Percentiles rank a stretch among this genome's conserved stretches.
Evolutionary conservation across 139 green algal species (phyloP).

Genomic region (Tetratostichococcus sp.): DNA sequence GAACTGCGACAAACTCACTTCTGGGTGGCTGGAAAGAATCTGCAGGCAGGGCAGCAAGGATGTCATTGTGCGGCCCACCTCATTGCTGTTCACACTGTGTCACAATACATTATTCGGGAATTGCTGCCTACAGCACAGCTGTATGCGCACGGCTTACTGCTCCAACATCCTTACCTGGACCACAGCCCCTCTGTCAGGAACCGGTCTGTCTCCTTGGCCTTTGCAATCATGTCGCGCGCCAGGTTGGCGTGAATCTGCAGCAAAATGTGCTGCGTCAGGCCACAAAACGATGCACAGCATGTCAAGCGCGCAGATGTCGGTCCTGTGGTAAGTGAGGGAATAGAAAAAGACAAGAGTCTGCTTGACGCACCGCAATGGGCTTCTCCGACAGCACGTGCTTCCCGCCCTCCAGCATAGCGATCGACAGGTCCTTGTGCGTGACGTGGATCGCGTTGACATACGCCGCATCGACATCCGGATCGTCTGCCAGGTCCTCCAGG

Average conservation of each 20-base stretch:
- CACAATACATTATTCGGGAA: no score
- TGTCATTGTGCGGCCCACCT: no score
- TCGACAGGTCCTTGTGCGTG: conserved; percentile 4
- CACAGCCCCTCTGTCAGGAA: conserved; percentile 16
- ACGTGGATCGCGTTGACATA: conserved; percentile 35
- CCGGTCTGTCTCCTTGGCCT: background rate
- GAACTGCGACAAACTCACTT: no score
- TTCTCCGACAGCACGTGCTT: conserved; percentile 68
- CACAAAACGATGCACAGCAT: no score
- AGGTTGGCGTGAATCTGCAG: conserved; percentile 12
- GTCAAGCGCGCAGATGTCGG: background rate
- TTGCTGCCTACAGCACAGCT: no score
- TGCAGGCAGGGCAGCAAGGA: no score
- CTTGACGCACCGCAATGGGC: conserved; percentile 28
- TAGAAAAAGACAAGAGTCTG: background rate
- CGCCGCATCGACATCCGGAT: conserved; percentile 45
- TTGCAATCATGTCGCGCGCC: conserved; percentile 2
- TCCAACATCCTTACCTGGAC: background rate
- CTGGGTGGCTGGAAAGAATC: no score
- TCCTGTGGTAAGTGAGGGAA: background rate
- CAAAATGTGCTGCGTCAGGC: no score
- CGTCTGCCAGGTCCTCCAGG: conserved; percentile 44
- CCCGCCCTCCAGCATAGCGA: conserved; percentile 28
- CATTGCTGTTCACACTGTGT: no score
- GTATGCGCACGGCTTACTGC: no score